Evolutionary conservation across 208 protist genomes (phyloP).

Genomic region (Borovskyia barvae): DNA sequence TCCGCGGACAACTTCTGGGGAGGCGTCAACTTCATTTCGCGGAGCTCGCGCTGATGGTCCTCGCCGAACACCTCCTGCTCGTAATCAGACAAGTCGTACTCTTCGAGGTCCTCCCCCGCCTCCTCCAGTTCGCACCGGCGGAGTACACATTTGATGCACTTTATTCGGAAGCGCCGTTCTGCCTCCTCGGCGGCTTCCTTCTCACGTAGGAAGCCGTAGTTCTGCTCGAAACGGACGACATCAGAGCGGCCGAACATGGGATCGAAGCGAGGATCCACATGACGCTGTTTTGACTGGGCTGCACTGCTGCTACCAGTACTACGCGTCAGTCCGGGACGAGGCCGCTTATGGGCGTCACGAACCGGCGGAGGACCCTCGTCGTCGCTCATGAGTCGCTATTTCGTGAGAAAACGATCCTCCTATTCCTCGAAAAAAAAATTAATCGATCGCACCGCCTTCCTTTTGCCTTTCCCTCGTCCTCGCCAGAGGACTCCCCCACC

Average conservation of each 20-base stretch:
- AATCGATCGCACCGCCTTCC: too few species aligned
- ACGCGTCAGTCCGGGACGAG: slow-evolving; percentile 5
- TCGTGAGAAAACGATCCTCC: background rate
- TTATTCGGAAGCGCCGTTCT: slow-evolving; percentile 59
- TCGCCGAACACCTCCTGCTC: slow-evolving; percentile 78
- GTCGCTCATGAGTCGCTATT: slow-evolving; percentile 22
- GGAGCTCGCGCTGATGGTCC: slow-evolving; percentile 61
- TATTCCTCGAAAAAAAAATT: too few species aligned
- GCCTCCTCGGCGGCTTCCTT: slow-evolving; percentile 70
- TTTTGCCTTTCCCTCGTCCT: too few species aligned
- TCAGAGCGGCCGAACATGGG: slow-evolving; percentile 53
- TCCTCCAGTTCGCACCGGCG: slow-evolving; percentile 72
- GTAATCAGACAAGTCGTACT: slow-evolving; percentile 82
- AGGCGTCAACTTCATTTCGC: slow-evolving; percentile 53
- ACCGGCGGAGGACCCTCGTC: slow-evolving; percentile 75
- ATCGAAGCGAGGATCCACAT: slow-evolving; percentile 81
- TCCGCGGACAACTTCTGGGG: slow-evolving; percentile 46
- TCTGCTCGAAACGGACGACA: slow-evolving; percentile 49
- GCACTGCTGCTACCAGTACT: background rate
- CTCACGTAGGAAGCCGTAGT: slow-evolving; percentile 84
- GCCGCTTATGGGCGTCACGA: slow-evolving; percentile 55
- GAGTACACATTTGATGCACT: slow-evolving; percentile 60
- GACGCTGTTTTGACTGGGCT: slow-evolving; percentile 3
- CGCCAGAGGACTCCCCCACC: too few species aligned
- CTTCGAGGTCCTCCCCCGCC: slow-evolving; percentile 60